Evolutionary conservation across 2,329 filamentous ascomycete species (phyloP), one percentile per base, ranked within the genome.

Genomic region (Helotiales sp.): DNA sequence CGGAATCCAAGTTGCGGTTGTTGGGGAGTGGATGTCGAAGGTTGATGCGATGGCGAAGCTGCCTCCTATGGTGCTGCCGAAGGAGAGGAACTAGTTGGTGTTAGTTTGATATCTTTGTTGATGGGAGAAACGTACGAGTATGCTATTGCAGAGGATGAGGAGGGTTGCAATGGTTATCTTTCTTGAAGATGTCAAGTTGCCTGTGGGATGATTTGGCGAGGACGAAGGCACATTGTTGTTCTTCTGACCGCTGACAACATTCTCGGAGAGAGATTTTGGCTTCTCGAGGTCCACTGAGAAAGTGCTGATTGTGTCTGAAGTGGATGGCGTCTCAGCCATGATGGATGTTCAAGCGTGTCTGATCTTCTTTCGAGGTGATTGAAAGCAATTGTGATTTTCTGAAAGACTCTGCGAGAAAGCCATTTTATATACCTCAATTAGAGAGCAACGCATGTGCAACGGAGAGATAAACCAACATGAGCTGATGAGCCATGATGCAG

Each of bases 71-170:
- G 38, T 33, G 10, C 19, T 3, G 6, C 55, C 55, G 31, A 57
- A 57, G 6, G 55, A 50, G 6, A 57, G 19, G 31, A 57, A 53
- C 55, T 57, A 22, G n/a, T 30, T 8, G 29, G 10, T 47, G 22
- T 46, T 17, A 54, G 40, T 29, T 4, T 27, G 40, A 22, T 6
- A 34, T 15, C n/a, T 19, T 27, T 42, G 19, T 3, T 42, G 34
- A 17, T 27, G 2, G 12, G 34, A 27, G 15, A 22, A 6, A 52
- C n/a, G 30, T 52, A 30, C 50, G 8, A 52, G 17, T 15, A 52
- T 24, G 25, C 50, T 42, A 17, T 31, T 52, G 34, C 22, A 34
- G 25, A 52, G 38, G 15, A 52, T 52, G 12, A 52, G 17, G 27
- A 44, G 44, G n/a, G 50, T 33, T 2, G 34, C n/a, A 4, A 52